Conservation (phyloP, 352 stramenopile genomes). For the Pythium phragmitis region DNA sequence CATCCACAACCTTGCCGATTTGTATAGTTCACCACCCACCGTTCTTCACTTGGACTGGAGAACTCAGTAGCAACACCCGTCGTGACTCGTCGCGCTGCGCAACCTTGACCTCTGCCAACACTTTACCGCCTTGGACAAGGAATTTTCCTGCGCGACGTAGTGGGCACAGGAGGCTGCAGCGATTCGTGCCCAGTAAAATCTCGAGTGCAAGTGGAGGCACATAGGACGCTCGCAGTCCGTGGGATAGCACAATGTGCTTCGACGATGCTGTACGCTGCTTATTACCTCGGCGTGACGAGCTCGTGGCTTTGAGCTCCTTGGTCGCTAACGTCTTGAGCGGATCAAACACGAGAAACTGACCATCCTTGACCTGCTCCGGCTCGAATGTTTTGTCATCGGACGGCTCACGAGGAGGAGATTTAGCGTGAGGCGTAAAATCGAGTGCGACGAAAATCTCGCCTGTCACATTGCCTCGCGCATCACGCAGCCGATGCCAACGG, state of each 20-base stretch:
- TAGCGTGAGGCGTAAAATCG: conserved; percentile 65
- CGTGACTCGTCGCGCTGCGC: conserved; percentile 83
- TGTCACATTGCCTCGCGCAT: conserved; percentile 74
- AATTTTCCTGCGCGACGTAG: conserved; percentile 86
- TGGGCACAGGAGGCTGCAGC: conserved; percentile 79
- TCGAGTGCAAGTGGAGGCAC: conserved; percentile 84
- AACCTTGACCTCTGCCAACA: conserved; percentile 87
- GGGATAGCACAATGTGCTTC: conserved; percentile 71
- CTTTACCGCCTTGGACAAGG: conserved; percentile 82
- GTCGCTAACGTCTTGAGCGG: conserved; percentile 76
- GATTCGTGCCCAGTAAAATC: conserved; percentile 68
- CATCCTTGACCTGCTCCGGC: conserved; percentile 75
- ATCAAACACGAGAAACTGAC: conserved; percentile 86
- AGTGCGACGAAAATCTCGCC: conserved; percentile 84
- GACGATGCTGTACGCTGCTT: conserved; percentile 28
- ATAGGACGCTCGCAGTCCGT: conserved; percentile 77
- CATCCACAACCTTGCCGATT: neutral
- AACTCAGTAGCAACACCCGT: conserved; percentile 80
- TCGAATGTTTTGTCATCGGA: conserved; percentile 42
- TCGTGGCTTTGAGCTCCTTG: conserved; percentile 36
- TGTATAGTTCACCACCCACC: conserved; percentile 33
- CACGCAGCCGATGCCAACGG: conserved; percentile 82
- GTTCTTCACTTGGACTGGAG: conserved; percentile 89
- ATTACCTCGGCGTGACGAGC: conserved; percentile 17
- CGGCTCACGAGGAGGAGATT: conserved; percentile 24